Percentiles rank a stretch among this genome's conserved stretches.
Evolutionary conservation across 2,329 filamentous ascomycete genomes (phyloP).

Genomic region (Passalora sequoiae): DNA sequence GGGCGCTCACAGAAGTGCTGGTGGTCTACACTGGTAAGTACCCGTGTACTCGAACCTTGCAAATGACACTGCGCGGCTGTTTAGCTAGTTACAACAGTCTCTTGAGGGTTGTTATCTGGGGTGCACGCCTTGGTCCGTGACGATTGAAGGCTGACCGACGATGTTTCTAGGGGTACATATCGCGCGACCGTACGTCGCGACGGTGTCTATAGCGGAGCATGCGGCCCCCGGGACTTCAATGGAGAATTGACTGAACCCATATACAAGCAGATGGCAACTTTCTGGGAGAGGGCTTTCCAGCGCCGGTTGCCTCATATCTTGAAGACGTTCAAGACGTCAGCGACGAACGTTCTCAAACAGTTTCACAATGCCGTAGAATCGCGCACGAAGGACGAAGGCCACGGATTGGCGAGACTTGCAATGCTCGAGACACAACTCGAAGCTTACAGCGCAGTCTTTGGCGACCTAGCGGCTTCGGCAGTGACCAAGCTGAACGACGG

Average conservation of each 20-base stretch:
- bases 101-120: too few relatives aligned
- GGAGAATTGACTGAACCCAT: conserved; percentile 37
- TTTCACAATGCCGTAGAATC: conserved; percentile 43
- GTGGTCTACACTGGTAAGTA: conserved; percentile 49
- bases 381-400: conserved; percentile 37
- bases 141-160: too few relatives aligned
- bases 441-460: conserved; percentile 41
- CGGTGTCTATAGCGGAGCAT: conserved; percentile 42
- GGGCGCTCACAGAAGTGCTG: conserved; percentile 37
- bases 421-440: conserved; percentile 41
- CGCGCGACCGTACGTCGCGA: conserved; percentile 51
- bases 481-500: conserved; percentile 38
- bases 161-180: conserved; percentile 53
- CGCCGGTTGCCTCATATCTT: conserved; percentile 41
- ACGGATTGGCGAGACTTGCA: conserved; percentile 37
- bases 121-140: too few relatives aligned
- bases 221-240: conserved; percentile 41
- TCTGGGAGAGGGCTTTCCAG: conserved; percentile 44
- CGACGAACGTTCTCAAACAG: conserved; percentile 31
- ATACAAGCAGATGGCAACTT: conserved; percentile 37
- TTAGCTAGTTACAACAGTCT: too few relatives aligned
- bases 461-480: conserved; percentile 34
- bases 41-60: too few relatives aligned
- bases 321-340: conserved; percentile 33
- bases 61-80: too few relatives aligned